Base-by-base conservation (phyloP, 2,329 filamentous ascomycete species). In the Cladobotryum mycophilum region DNA sequence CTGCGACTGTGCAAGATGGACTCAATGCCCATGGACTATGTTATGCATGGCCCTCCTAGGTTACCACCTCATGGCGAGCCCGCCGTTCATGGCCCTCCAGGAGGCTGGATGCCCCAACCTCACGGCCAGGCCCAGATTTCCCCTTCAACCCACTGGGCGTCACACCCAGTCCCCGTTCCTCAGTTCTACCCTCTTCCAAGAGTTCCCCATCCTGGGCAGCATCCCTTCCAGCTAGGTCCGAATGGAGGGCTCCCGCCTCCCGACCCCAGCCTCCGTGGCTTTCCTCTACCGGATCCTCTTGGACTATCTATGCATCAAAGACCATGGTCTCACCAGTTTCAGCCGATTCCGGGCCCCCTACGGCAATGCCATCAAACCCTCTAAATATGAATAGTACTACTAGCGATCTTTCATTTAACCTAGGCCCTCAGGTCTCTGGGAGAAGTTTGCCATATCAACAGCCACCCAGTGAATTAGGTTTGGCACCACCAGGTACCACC, bases 11-110 rank as follows among this genome's bases (percentile, higher is more conserved):
- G 12, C 36, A 34, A 47, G 42, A 60, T 67, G 60, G 66, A 68
- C 45, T 58, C 59, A 36, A 66, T 67, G 62, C 59, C 60, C 35
- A 66, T 67, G 63, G 62, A 68, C 46, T 66, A 62, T 47, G 46
- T 61, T 45, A 59, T 64, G 61, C 64, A 65, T 41, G 52, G 54
- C 43, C 45, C 60, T 11, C 45, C 50, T 42, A 44, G 51, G 40
- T 40, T 48, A 17, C 36, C 49, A 8, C 41, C 53, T 38, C 53
- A 47, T 12, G 18, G 30, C n/a, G 47, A 50, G 6, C 7, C 42
- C 18, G 12, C 22, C 12, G 34, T 45, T 8, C 47, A 52, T 22
- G 50, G 43, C 35, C 49, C 49, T 35, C 47, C 55, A 18, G 47
- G 36, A 18, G 35, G 45, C 9, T 55, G 51, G 53, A 34, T 47